Evolutionary conservation across 169 alveolate species (phyloP), one percentile per base, ranked within the genome.

Genomic region (Babesia caballi): DNA sequence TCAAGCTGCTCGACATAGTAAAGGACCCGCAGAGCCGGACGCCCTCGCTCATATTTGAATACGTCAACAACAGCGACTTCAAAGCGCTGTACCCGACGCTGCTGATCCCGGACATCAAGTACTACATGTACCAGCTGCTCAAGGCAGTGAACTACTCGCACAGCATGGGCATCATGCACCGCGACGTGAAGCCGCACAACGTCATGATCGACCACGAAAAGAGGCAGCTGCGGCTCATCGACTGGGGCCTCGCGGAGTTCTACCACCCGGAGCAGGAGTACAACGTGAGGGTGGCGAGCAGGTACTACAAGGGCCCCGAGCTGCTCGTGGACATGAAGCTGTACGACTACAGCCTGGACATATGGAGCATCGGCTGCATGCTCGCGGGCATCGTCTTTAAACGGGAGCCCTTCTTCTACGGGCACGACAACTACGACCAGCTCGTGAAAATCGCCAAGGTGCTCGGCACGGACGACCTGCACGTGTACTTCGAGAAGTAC

Each of bases 201-300:
- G 95, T 97, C 35, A 96, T 97, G 94, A 95, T 97, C 40, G 98
- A 96, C 86, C 99, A 94, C 60, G 92, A 86, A 54, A 66, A 82
- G 68, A 94, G 93, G 83, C 87, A 90, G 63, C 89, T 97, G 60
- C 88, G 98, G 70, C 85, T 97, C 32, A 96, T 97, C 68, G 99
- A 97, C 81, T 97, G 99, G 99, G 99, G 99, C 0, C 92, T 97
- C 30, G 99, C 99, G 14, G 99, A 97, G 88, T 97, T 95, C 88
- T 97, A 97, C 69, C 98, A 95, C 71, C 98, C 98, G n/a, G 97
- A 94, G n/a, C 92, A 94, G 66, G 99, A 96, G 76, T 97, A 97
- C 90, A 97, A 97, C 82, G 99, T 97, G 9, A 85, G 99, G 61
- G 99, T 96, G 11, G 98, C 97, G 19, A 92, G 94, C 60, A 91